Conservation (phyloP, 2,329 filamentous ascomycete genomes). For the Ophiostoma angusticollis region DNA sequence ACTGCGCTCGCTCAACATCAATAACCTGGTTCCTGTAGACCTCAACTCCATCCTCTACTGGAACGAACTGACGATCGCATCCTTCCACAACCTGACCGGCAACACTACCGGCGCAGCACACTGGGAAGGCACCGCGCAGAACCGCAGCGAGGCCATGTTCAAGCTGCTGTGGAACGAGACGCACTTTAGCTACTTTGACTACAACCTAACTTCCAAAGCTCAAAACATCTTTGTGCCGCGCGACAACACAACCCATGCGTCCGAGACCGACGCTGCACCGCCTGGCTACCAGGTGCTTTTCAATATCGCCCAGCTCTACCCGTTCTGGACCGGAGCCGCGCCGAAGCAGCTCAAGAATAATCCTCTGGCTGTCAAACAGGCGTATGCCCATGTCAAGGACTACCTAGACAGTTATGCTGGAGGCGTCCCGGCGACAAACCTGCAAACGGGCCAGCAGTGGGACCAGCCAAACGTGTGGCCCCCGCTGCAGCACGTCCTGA, state of each 20-base stretch:
- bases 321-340: conserved; percentile 57
- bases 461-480: conserved; percentile 61
- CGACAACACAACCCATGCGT: conserved; percentile 31
- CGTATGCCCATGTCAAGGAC: conserved; percentile 38
- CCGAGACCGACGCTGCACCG: conserved; percentile 34
- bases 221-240: conserved; percentile 42
- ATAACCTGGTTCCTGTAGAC: conserved; percentile 48
- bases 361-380: conserved; percentile 41
- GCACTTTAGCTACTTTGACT: conserved; percentile 54
- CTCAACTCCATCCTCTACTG: conserved; percentile 56
- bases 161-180: conserved; percentile 52
- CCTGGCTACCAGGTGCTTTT: conserved; percentile 44
- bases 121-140: conserved; percentile 37
- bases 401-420: conserved; percentile 40
- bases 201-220: conserved; percentile 45
- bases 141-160: conserved; percentile 49
- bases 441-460: conserved; percentile 52
- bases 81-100: conserved; percentile 38
- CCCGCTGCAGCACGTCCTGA: conserved; percentile 51
- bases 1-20: conserved; percentile 48
- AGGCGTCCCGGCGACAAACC: conserved; percentile 50
- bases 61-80: conserved; percentile 47
- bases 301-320: conserved; percentile 48
- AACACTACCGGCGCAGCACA: conserved; percentile 34
- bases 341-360: conserved; percentile 43